Percentiles rank a stretch among this genome's conserved stretches.
Evolutionary conservation across 768 basidiomycete genomes (phyloP).

Genomic region (Phylloporus arenicola): DNA sequence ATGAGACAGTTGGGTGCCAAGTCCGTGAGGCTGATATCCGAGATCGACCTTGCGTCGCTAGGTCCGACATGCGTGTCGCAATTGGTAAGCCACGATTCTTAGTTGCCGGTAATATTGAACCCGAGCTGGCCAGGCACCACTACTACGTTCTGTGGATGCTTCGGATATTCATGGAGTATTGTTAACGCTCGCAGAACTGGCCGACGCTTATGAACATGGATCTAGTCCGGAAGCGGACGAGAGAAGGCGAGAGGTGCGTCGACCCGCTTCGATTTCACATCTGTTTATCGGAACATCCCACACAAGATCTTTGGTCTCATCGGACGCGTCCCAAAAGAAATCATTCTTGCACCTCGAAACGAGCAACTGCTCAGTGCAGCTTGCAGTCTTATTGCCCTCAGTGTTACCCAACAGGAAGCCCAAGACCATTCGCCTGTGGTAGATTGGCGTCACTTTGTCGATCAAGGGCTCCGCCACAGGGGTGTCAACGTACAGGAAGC

Average conservation of each 20-base stretch:
- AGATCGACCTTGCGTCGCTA: slow-evolving; percentile 49
- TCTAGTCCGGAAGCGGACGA: slow-evolving; percentile 31
- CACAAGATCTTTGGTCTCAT: slow-evolving; percentile 64
- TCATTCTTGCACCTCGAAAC: slow-evolving; percentile 60
- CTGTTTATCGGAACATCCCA: background rate
- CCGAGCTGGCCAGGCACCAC: slow-evolving; percentile 37
- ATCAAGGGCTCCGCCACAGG: slow-evolving; percentile 67
- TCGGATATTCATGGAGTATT: slow-evolving; percentile 78
- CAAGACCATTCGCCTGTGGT: slow-evolving; percentile 41
- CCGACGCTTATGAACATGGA: slow-evolving; percentile 45
- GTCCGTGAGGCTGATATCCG: slow-evolving; percentile 65
- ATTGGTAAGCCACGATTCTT: slow-evolving; percentile 44
- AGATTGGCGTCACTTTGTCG: slow-evolving; percentile 65
- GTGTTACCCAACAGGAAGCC: slow-evolving; percentile 54
- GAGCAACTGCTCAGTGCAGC: slow-evolving; percentile 67
- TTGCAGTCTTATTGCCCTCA: slow-evolving; percentile 63
- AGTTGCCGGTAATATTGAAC: slow-evolving; percentile 11
- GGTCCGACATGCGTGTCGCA: slow-evolving; percentile 45
- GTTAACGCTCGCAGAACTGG: slow-evolving; percentile 68
- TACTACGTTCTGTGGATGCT: slow-evolving; percentile 60
- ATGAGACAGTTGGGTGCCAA: slow-evolving; percentile 77
- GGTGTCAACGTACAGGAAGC: slow-evolving; percentile 64
- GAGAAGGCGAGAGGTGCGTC: slow-evolving; percentile 41
- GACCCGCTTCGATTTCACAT: background rate
- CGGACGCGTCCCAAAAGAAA: slow-evolving; percentile 48